Evolutionary conservation across 495 filamentous ascomycete genomes (phyloP).

Genomic region (Penicillium ucsense): DNA sequence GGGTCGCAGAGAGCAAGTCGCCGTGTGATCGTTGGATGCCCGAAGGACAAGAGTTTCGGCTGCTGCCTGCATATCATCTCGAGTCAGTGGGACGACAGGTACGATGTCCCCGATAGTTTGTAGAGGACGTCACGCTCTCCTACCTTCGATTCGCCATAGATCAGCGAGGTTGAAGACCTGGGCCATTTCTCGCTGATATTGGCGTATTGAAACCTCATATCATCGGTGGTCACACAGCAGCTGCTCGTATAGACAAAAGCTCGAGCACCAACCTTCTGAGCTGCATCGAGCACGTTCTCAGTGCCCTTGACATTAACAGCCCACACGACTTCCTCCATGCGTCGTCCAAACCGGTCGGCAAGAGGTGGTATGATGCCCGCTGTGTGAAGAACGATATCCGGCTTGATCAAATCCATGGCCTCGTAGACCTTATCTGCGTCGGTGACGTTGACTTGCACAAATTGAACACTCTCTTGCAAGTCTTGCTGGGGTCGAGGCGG

Average conservation of each 20-base stretch:
- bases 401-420: constrained; percentile 20
- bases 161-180: constrained; percentile 34
- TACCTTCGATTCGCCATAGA: constrained; percentile 54
- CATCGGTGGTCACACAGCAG: constrained; percentile 47
- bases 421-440: constrained; percentile 16
- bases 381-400: constrained; percentile 38
- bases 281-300: constrained; percentile 43
- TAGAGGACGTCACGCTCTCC: not conserved
- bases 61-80: constrained; percentile 23
- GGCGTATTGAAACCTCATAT: constrained; percentile 38
- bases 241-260: constrained; percentile 51
- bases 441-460: constrained; percentile 32
- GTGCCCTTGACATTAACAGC: constrained; percentile 51
- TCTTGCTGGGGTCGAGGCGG: constrained; percentile 22
- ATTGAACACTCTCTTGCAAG: constrained; percentile 21
- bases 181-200: constrained; percentile 48
- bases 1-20: constrained; percentile 47
- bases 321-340: constrained; percentile 26
- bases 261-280: constrained; percentile 36
- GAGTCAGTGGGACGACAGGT: too few species aligned
- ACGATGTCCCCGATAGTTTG: not conserved
- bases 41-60: constrained; percentile 48
- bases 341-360: constrained; percentile 30
- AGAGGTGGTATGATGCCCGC: constrained; percentile 36
- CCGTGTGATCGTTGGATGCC: constrained; percentile 33